Base-by-base conservation (phyloP, 345 rosid genomes). In the Salix viminalis region DNA sequence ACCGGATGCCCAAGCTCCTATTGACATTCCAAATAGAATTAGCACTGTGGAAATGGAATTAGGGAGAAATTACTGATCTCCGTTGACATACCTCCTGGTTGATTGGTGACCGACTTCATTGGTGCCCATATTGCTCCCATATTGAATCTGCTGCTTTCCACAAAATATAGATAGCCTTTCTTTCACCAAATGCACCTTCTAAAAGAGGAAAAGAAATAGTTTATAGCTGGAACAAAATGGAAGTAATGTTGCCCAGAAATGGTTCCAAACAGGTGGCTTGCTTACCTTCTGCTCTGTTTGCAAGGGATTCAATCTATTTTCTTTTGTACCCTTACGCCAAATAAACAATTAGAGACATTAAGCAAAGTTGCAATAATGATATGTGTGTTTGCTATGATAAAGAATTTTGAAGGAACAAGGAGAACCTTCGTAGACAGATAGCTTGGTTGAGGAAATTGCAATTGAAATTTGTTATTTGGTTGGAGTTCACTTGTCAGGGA, bases 261-360 rank as follows among this genome's bases (percentile, higher is more conserved):
- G 24, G 44, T 60, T 46, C 1, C 5, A 5, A 6, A 5, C 65
- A 46, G 70, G 23, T 72, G 60, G 23, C 11, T 62, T 36, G 80
- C 85, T 81, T 84, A 91, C 94, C 94, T 89, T 89, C 79, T 86
- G 79, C 71, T 84, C 89, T 84, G 83, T 86, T 84, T 79, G 93
- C 80, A 90, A 79, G 75, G 83, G 19, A 76, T 85, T 84, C 79
- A 74, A 70, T 91, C 90, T 90, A 74, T 93, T 96, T 88, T 96
- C 99, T 89, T 96, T 96, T 84, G 90, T 86, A 86, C 89, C 93
- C 99, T 96, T 85, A 62, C 76, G 82, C 79, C 83, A 85, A 79
- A 24, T 74, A 82, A 83, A 81, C 66, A 75, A 83, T 78, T 64
- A 84, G 61, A 71, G 60, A 65, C 58, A 68, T 48, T 46, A 69